Base-by-base conservation (phyloP, 2,329 filamentous ascomycete genomes). In the Penicillium sp. region DNA sequence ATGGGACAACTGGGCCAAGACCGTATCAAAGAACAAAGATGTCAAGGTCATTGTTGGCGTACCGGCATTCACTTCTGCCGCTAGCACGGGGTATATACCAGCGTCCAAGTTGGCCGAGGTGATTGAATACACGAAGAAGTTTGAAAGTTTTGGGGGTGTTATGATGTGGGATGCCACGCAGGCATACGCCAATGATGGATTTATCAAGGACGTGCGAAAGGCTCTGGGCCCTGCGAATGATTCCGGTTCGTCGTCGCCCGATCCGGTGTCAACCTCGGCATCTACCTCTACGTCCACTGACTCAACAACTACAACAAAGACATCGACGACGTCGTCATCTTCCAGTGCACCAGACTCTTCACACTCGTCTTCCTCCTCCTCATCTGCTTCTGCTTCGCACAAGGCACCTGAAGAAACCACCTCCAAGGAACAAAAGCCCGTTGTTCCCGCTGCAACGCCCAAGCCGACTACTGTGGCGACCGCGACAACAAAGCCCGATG, bases 131-230 rank as follows among this genome's bases (percentile, higher is more conserved):
- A 77, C 73, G 42, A 80, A 80, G 70, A 67, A 72, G 39, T 88
- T 80, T 64, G 69, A 74, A 4, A 86, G 79, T 69, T 88, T 88
- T 63, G 86, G 85, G 8, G 86, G 86, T 31, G 79, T 86, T 29
- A 87, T 88, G 86, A 77, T 87, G 73, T 88, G 85, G 86, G 86
- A 89, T 68, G 82, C 82, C 71, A 82, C 77, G 31, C 84, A 86
- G 73, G 77, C 82, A 2, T 85, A 80, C 59, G 71, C 72, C n/a
- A 87, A 87, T 69, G 34, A 61, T 2, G 84, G 82, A 1, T 86
- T 85, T 66, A 71, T 87, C 51, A 69, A 72, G 27, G 67, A 73
- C 37, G 71, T 85, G 4, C 52, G 51, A 68, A 70, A 60, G 54
- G 64, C 34, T 66, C 72, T 53, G 64, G 80, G 52, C 59, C 39